Evolutionary conservation across 2,329 filamentous ascomycete genomes (phyloP).

Genomic region (Lasiodiplodia gonubiensis): DNA sequence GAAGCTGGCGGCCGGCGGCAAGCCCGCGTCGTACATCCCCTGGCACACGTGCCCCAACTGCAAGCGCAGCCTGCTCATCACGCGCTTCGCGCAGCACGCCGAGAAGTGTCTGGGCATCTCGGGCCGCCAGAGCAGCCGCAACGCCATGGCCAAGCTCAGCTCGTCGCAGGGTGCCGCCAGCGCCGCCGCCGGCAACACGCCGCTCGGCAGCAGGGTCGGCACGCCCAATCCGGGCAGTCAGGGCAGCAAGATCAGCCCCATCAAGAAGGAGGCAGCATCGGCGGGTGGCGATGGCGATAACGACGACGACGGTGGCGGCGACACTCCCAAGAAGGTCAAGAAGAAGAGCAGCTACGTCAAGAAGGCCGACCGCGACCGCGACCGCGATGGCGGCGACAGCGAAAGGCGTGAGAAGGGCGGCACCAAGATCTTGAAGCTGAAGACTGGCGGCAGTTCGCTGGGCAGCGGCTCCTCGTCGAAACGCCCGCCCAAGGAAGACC

Average conservation of each 20-base stretch:
- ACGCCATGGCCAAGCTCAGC: constrained; percentile 54
- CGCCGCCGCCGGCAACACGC: constrained; percentile 50
- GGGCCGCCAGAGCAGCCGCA: constrained; percentile 57
- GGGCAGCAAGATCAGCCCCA: constrained; percentile 39
- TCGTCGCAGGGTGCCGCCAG: constrained; percentile 35
- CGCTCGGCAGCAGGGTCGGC: constrained; percentile 50
- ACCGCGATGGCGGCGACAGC: constrained; percentile 34
- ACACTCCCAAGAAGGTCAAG: constrained; percentile 55
- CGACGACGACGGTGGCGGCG: constrained; percentile 48
- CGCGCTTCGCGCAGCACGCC: constrained; percentile 65
- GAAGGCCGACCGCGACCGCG: constrained; percentile 45
- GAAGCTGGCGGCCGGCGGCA: constrained; percentile 56
- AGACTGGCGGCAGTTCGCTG: constrained; percentile 5
- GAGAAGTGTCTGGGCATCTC: constrained; percentile 66
- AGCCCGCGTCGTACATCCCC: constrained; percentile 54
- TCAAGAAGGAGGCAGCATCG: constrained; percentile 40
- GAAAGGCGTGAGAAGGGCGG: constrained; percentile 43
- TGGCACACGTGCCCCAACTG: constrained; percentile 66
- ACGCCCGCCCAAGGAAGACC: constrained; percentile 28
- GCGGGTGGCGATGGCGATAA: constrained; percentile 36
- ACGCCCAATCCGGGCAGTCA: constrained; percentile 46
- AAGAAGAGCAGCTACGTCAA: constrained; percentile 54
- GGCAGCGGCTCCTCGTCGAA: constrained; percentile 5
- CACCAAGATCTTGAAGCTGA: constrained; percentile 35
- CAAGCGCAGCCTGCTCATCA: constrained; percentile 66